A percentile compares a stretch with the other conserved stretches of the same genome.
phyloP scores from a whole-genome alignment of 108 stramenopile species.

The Chaetoceros muelleri region DNA sequence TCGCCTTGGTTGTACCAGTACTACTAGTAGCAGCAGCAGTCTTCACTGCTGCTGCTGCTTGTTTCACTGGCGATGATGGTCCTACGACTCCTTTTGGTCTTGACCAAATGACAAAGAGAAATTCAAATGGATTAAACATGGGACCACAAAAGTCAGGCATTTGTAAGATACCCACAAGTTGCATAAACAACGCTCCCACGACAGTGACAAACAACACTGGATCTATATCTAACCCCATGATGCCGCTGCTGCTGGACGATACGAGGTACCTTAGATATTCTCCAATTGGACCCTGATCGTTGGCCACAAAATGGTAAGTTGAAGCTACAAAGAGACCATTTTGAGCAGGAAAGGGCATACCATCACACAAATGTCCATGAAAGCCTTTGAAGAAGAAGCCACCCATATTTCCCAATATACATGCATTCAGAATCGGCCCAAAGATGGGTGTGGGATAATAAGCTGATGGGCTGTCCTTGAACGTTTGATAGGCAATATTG shows the following conservation, averaged over 20 bases:
- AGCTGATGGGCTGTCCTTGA: constrained; percentile 43
- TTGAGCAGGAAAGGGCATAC: constrained; percentile 73
- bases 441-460: constrained; percentile 72
- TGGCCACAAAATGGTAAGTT: constrained; percentile 65
- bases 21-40: constrained; percentile 5
- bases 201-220: constrained; percentile 42
- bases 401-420: constrained; percentile 73
- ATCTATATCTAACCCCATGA: constrained; percentile 25
- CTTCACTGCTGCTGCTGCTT: not conserved
- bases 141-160: constrained; percentile 60
- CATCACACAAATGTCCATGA: constrained; percentile 45
- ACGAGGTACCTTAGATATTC: constrained; percentile 26
- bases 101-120: constrained; percentile 2
- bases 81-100: constrained; percentile 11
- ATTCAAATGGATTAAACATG: constrained; percentile 42
- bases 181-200: constrained; percentile 52
- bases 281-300: constrained; percentile 61
- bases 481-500: constrained; percentile 30
- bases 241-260: constrained; percentile 17
- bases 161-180: constrained; percentile 45
- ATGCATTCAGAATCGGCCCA: constrained; percentile 67
- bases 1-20: constrained; percentile 13
- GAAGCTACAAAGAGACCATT: constrained; percentile 60
- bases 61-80: constrained; percentile 1
- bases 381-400: constrained; percentile 65